Conservation (phyloP, 441 rosid species). For the Sinapis alba region DNA sequence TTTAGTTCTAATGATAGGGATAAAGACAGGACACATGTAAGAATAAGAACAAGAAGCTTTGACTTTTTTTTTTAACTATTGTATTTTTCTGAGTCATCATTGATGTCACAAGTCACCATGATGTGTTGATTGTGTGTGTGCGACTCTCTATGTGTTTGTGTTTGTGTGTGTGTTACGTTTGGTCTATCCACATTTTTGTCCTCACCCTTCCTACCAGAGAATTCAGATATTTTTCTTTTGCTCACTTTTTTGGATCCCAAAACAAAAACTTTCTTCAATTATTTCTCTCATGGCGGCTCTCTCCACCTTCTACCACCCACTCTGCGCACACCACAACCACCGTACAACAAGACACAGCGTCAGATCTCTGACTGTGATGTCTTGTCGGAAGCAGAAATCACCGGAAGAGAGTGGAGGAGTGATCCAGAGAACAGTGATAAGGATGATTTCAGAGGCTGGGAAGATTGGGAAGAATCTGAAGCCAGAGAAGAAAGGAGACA, state of each 20-base stretch:
- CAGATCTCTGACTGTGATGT: slow-evolving; percentile 29
- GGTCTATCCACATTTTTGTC: slow-evolving; percentile 35
- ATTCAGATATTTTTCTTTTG: slow-evolving; percentile 19
- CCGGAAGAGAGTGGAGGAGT: slow-evolving; percentile 26
- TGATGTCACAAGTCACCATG: slow-evolving; percentile 18
- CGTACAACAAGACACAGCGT: slow-evolving; percentile 34
- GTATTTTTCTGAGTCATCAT: slow-evolving; percentile 4
- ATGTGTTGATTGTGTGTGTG: slow-evolving; percentile 14
- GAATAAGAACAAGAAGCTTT: not conserved
- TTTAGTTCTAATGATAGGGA: slow-evolving; percentile 25
- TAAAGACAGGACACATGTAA: not conserved
- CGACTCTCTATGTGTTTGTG: not conserved
- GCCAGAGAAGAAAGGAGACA: slow-evolving; percentile 72
- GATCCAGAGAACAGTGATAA: slow-evolving; percentile 29
- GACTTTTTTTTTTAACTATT: not conserved
- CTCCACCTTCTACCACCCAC: slow-evolving; percentile 41
- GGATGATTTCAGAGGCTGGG: slow-evolving; percentile 25
- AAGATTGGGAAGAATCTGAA: slow-evolving; percentile 41
- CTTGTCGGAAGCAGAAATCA: slow-evolving; percentile 47
- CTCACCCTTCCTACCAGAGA: slow-evolving; percentile 7
- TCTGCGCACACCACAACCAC: slow-evolving; percentile 29
- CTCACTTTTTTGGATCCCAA: slow-evolving; percentile 18
- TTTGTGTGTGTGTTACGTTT: slow-evolving; percentile 15
- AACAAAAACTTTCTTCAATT: slow-evolving; percentile 3
- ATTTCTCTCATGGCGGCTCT: slow-evolving; percentile 58